Percentiles rank a stretch among this genome's conserved stretches.
These are phyloP conservation scores for Pichia sp. DNA, from an alignment of 1,139 yeast species.

Conservation along the genomic window DNA sequence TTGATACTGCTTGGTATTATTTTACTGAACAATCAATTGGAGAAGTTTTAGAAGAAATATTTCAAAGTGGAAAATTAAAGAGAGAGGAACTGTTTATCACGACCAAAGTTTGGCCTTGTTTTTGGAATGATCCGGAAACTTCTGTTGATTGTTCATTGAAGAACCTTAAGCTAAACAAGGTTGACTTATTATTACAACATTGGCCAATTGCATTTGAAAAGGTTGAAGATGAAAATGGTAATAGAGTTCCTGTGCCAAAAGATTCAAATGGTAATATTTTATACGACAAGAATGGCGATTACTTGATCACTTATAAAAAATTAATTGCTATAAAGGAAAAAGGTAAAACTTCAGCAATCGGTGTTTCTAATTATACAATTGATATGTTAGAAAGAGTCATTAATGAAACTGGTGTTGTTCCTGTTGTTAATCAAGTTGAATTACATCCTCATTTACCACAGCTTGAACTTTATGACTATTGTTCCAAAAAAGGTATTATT, in stretches of 20 bases:
- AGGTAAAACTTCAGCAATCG: constrained; percentile 46
- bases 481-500: constrained; percentile 44
- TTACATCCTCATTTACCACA: constrained; percentile 61
- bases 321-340: constrained; percentile 37
- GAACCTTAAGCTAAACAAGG: constrained; percentile 39
- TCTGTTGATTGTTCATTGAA: constrained; percentile 27
- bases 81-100: constrained; percentile 70
- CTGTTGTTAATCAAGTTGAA: constrained; percentile 55
- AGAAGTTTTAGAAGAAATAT: constrained; percentile 53
- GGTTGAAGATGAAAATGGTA: constrained; percentile 13
- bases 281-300: constrained; percentile 31
- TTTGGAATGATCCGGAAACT: constrained; percentile 22
- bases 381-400: constrained; percentile 41
- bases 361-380: constrained; percentile 53
- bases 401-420: constrained; percentile 39
- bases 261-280: constrained; percentile 18
- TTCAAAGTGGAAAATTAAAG: constrained; percentile 38
- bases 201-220: constrained; percentile 37
- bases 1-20: constrained; percentile 71
- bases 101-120: constrained; percentile 61
- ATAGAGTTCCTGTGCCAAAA: constrained; percentile 13
- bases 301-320: constrained; percentile 37
- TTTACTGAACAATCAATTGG: constrained; percentile 66
- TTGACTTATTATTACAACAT: constrained; percentile 43
- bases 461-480: constrained; percentile 52